phyloP scores from a whole-genome alignment of 768 basidiomycete genomes.

The Strobilomyces dryophilus region DNA sequence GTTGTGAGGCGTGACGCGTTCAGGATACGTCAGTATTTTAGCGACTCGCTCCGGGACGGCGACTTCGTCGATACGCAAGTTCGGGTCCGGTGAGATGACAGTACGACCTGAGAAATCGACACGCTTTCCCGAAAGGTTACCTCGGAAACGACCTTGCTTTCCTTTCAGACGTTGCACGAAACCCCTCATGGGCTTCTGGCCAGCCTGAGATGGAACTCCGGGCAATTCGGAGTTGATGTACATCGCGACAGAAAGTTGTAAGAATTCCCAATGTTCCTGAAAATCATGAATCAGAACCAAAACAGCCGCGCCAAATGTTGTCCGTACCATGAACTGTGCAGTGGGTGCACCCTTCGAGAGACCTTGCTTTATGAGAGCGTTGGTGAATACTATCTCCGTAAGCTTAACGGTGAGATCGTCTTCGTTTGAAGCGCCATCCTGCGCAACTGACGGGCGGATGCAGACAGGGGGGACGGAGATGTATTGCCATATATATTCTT shows the following conservation, averaged over 20 bases:
- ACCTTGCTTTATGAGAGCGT: slow-evolving; percentile 87
- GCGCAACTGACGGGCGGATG: slow-evolving; percentile 94
- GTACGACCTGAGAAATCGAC: slow-evolving; percentile 98
- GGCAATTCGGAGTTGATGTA: slow-evolving; percentile 98
- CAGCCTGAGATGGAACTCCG: slow-evolving; percentile 81
- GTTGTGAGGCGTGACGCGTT: slow-evolving; percentile 90
- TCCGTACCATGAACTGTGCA: slow-evolving; percentile 76
- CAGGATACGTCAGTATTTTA: slow-evolving; percentile 93
- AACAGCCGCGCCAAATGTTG: not conserved
- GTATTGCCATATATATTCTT: slow-evolving; percentile 99
- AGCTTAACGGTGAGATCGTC: slow-evolving; percentile 98
- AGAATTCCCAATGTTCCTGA: slow-evolving; percentile 97
- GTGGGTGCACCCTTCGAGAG: slow-evolving; percentile 85
- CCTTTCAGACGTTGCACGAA: slow-evolving; percentile 98
- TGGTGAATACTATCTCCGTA: slow-evolving; percentile 93
- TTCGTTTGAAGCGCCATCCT: slow-evolving; percentile 97
- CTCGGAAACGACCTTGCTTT: slow-evolving; percentile 97
- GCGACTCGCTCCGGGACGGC: slow-evolving; percentile 96
- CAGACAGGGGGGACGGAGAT: slow-evolving; percentile 97
- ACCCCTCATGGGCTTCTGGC: slow-evolving; percentile 93
- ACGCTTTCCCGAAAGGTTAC: slow-evolving; percentile 97
- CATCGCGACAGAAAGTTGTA: slow-evolving; percentile 92
- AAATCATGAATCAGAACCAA: not conserved
- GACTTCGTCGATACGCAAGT: slow-evolving; percentile 96
- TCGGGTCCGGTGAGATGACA: slow-evolving; percentile 99